These are phyloP conservation scores for Diversispora eburnea DNA, from an alignment of 192 early-diverging fungal genomes.

Conservation along the genomic window DNA sequence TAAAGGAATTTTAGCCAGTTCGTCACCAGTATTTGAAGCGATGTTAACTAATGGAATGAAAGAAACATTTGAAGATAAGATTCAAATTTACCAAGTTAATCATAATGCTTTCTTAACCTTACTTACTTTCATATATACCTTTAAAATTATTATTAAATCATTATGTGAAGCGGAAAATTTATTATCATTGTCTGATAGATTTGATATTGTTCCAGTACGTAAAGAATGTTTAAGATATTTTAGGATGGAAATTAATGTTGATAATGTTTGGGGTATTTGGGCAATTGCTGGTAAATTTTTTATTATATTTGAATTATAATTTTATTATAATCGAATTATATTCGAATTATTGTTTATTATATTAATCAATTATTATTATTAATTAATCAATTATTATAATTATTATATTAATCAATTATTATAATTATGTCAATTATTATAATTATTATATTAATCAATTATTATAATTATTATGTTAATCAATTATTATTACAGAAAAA, in stretches of 20 bases:
- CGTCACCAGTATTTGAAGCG: conserved; percentile 25
- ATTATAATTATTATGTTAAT: no score
- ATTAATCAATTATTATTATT: neutral
- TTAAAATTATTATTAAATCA: conserved; percentile 4
- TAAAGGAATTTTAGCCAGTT: conserved; percentile 19
- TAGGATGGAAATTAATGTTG: conserved; percentile 26
- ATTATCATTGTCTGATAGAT: conserved; percentile 33
- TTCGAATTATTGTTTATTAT: neutral
- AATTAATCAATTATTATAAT: no score
- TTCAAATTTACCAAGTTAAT: conserved; percentile 22
- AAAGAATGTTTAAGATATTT: conserved; percentile 34
- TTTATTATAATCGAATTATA: no score
- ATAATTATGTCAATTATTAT: no score
- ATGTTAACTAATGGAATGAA: conserved; percentile 27
- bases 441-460: neutral
- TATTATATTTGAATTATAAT: neutral
- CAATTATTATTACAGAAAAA: conserved; percentile 20
- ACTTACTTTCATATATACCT: conserved; percentile 3
- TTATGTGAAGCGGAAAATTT: conserved; percentile 32
- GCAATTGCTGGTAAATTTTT: conserved; percentile 32
- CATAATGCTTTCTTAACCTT: conserved; percentile 25
- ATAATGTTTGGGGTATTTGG: conserved; percentile 40
- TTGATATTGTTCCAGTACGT: conserved; percentile 28
- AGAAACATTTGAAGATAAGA: conserved; percentile 21
- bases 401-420: neutral